Conservation (phyloP, 768 basidiomycete species). For the Termitomyces sp. region DNA sequence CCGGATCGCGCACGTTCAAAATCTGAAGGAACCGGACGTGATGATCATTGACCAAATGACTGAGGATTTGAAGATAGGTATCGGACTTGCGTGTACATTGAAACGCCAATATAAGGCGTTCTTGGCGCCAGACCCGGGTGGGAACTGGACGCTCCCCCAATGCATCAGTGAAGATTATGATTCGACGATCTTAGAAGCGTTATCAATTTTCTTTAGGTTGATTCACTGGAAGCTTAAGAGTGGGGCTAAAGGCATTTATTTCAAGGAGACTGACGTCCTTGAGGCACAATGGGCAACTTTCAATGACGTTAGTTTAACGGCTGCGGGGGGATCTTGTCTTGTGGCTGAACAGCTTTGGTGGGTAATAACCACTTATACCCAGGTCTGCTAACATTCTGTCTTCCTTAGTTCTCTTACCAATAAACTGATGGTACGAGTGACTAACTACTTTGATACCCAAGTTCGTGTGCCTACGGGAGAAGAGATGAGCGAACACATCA, state of each 20-base stretch:
- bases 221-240: slow-evolving; percentile 96
- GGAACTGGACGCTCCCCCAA: slow-evolving; percentile 84
- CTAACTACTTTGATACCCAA: slow-evolving; percentile 93
- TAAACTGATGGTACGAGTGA: slow-evolving; percentile 88
- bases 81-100: slow-evolving; percentile 91
- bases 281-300: slow-evolving; percentile 96
- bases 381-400: slow-evolving; percentile 4
- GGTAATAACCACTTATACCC: slow-evolving; percentile 21
- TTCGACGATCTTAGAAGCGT: slow-evolving; percentile 78
- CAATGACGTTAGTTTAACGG: slow-evolving; percentile 86
- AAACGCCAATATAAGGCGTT: slow-evolving; percentile 95
- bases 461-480: slow-evolving; percentile 68
- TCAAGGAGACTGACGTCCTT: slow-evolving; percentile 97
- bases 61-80: slow-evolving; percentile 87
- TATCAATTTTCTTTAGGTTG: slow-evolving; percentile 88
- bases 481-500: slow-evolving; percentile 27
- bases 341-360: slow-evolving; percentile 97
- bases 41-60: slow-evolving; percentile 93
- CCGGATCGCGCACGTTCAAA: slow-evolving; percentile 84
- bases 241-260: slow-evolving; percentile 87
- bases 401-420: slow-evolving; percentile 79
- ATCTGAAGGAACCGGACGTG: slow-evolving; percentile 83
- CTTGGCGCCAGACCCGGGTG: slow-evolving; percentile 78
- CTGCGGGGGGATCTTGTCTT: slow-evolving; percentile 81
- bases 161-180: slow-evolving; percentile 93